phyloP scores from a whole-genome alignment of 371 early-diverging fungal genomes.

The Apophysomyces trapeziformis region DNA sequence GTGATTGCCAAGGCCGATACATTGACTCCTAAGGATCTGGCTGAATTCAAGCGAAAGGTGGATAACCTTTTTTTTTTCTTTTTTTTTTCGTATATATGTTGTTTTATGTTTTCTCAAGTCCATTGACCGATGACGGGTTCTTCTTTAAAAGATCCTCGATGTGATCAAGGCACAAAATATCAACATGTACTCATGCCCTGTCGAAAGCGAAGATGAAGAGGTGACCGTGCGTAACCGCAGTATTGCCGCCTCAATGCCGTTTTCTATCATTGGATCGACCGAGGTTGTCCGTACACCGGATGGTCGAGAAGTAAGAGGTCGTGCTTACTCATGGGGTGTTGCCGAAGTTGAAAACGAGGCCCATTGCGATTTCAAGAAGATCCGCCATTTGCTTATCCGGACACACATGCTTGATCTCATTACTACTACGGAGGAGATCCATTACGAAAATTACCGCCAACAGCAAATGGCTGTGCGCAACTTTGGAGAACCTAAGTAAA shows the following conservation, averaged over 20 bases:
- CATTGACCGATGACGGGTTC: conserved; percentile 9
- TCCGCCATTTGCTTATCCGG: conserved; percentile 90
- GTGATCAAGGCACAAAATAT: conserved; percentile 77
- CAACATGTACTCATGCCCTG: conserved; percentile 73
- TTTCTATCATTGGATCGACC: conserved; percentile 91
- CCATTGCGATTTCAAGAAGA: conserved; percentile 91
- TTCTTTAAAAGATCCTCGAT: conserved; percentile 62
- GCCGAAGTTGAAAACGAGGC: conserved; percentile 91
- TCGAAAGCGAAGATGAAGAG: conserved; percentile 88
- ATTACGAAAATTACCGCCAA: conserved; percentile 90
- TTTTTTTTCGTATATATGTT: background rate
- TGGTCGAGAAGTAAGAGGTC: conserved; percentile 81
- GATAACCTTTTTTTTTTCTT: conserved; percentile 15
- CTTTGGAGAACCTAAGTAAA: conserved; percentile 76
- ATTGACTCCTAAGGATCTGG: conserved; percentile 78
- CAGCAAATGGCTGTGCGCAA: conserved; percentile 82
- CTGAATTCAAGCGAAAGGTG: conserved; percentile 76
- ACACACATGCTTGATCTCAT: conserved; percentile 95
- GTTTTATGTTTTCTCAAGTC: background rate
- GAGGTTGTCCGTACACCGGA: conserved; percentile 78
- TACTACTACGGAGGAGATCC: conserved; percentile 83
- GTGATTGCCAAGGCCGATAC: conserved; percentile 76
- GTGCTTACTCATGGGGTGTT: conserved; percentile 94
- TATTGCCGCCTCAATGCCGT: conserved; percentile 91
- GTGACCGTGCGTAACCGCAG: conserved; percentile 74